phyloP scores from a whole-genome alignment of 225 moss, liverwort and hornwort genomes.

The Ulota crispa region DNA sequence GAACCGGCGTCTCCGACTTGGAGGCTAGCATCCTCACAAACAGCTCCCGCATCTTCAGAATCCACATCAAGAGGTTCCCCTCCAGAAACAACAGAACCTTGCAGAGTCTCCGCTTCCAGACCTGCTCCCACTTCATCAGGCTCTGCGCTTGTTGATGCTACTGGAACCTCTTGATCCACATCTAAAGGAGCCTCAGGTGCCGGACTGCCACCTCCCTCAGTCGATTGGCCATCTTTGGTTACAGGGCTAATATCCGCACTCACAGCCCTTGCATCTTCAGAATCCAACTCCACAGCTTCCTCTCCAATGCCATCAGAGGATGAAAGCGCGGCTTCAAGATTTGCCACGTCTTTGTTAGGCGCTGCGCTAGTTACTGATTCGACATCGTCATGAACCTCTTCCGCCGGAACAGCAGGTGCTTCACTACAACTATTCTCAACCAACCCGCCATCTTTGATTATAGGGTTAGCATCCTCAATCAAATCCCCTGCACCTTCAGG shows the following conservation, averaged over 20 bases:
- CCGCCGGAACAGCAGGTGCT: background rate
- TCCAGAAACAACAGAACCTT: slow-evolving; percentile 20
- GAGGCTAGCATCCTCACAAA: background rate
- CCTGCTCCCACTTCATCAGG: background rate
- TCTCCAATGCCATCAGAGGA: slow-evolving; percentile 8
- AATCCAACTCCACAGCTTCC: slow-evolving; percentile 9
- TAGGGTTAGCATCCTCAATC: background rate
- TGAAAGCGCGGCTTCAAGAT: background rate
- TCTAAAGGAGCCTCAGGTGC: slow-evolving; percentile 17
- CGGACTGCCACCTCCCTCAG: background rate
- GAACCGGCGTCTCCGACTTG: too few species aligned
- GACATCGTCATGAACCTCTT: background rate
- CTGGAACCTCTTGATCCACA: slow-evolving; percentile 20
- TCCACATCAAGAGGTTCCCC: slow-evolving; percentile 14
- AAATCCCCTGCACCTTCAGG: background rate
- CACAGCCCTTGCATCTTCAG: background rate
- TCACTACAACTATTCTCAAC: background rate
- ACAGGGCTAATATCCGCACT: background rate
- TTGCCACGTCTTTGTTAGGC: background rate
- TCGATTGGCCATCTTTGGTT: background rate
- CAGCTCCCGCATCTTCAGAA: slow-evolving; percentile 7
- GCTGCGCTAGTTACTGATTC: background rate
- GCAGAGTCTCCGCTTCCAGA: background rate
- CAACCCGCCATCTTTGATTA: background rate
- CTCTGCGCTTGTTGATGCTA: slow-evolving; percentile 12